These are phyloP conservation scores for Alternaria consortialis DNA, from an alignment of 2,329 filamentous ascomycete genomes.

Conservation along the genomic window DNA sequence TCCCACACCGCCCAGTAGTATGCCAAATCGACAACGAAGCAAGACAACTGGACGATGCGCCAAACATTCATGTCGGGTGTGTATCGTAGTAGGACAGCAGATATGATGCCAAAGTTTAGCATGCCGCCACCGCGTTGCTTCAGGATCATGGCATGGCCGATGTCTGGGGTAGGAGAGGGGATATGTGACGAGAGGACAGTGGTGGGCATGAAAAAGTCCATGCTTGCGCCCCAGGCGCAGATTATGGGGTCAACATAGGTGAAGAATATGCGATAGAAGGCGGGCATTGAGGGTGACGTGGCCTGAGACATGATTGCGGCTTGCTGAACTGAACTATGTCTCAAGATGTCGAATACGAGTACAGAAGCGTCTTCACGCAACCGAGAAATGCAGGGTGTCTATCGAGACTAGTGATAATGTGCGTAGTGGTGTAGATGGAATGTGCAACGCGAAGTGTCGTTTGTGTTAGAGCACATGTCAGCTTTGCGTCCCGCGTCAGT, in stretches of 20 bases:
- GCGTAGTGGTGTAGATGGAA: neutral
- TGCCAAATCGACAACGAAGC: constrained; percentile 33
- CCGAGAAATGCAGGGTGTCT: neutral
- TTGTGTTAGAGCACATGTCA: neutral
- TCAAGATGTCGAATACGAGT: neutral
- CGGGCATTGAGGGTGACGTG: constrained; percentile 12
- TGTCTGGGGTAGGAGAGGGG: constrained; percentile 25
- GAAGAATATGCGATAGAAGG: constrained; percentile 40
- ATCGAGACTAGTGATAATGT: neutral
- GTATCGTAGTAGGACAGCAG: constrained; percentile 38
- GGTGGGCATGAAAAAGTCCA: constrained; percentile 36
- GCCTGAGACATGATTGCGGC: constrained; percentile 1
- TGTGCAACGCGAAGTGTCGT: neutral
- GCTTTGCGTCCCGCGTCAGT: neutral
- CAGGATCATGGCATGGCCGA: constrained; percentile 38
- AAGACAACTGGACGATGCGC: constrained; percentile 31
- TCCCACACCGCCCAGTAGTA: constrained; percentile 31
- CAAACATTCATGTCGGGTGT: constrained; percentile 32
- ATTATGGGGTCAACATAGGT: constrained; percentile 39
- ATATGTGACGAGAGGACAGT: constrained; percentile 34
- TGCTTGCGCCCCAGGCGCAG: constrained; percentile 37
- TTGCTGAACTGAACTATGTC: neutral
- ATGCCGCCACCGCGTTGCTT: constrained; percentile 38
- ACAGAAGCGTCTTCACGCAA: neutral
- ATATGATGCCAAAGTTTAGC: constrained; percentile 40